phyloP scores from a whole-genome alignment of 2,329 filamentous ascomycete species.

The Fusarium coffeatum region DNA sequence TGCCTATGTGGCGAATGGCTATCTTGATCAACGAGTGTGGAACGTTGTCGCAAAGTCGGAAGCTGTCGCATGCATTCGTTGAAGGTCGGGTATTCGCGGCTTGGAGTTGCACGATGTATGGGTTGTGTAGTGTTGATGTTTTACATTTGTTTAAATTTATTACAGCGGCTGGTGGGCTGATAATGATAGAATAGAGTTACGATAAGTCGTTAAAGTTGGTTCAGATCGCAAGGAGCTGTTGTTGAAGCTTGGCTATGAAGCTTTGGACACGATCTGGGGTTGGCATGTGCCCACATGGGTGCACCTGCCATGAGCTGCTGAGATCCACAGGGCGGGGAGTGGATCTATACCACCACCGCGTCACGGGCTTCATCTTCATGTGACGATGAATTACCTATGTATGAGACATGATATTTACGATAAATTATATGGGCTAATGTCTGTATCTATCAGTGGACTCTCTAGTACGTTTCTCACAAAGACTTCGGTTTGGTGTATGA shows the following conservation, averaged over 20 bases:
- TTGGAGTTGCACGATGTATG: not conserved
- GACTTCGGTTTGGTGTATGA: not conserved
- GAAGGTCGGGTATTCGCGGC: constrained; percentile 18
- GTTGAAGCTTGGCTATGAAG: constrained; percentile 20
- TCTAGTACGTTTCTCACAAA: too few relatives aligned
- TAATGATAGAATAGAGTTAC: not conserved
- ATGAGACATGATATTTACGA: not conserved
- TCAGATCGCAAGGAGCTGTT: not conserved
- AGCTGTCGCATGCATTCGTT: constrained; percentile 27
- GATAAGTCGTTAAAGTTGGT: not conserved
- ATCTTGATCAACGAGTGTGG: not conserved
- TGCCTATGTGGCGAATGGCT: not conserved
- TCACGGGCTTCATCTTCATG: constrained; percentile 36
- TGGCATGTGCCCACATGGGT: constrained; percentile 41
- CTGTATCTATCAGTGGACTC: not conserved
- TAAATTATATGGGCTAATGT: not conserved
- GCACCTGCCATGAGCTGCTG: constrained; percentile 38
- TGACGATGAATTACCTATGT: constrained; percentile 7
- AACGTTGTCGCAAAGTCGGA: constrained; percentile 1
- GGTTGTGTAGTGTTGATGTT: not conserved
- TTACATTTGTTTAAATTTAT: not conserved
- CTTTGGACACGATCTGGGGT: constrained; percentile 33
- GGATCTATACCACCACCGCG: constrained; percentile 23
- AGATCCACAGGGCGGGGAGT: constrained; percentile 36
- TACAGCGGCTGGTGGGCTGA: too few relatives aligned